Percentiles rank a stretch among this genome's conserved stretches.
These are phyloP conservation scores for Fusarium pseudonygamai DNA, from an alignment of 2,329 filamentous ascomycete genomes.

Conservation along the genomic window DNA sequence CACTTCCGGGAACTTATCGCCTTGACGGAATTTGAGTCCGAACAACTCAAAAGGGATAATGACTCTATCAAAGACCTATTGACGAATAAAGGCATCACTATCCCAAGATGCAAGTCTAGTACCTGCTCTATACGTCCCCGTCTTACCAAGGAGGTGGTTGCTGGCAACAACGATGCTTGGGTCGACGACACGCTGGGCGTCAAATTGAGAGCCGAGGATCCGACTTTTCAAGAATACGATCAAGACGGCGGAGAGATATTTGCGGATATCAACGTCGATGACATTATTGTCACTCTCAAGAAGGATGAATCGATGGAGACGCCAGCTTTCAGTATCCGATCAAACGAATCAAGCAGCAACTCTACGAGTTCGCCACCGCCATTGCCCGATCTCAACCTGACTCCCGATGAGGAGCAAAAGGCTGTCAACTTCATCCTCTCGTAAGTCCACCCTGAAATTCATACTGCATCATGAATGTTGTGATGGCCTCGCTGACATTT, in stretches of 20 bases:
- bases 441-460: slow-evolving; percentile 50
- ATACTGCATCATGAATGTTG: not conserved
- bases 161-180: slow-evolving; percentile 24
- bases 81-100: slow-evolving; percentile 35
- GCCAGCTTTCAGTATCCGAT: slow-evolving; percentile 55
- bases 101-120: slow-evolving; percentile 17
- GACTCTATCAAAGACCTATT: slow-evolving; percentile 52
- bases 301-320: slow-evolving; percentile 53
- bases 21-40: slow-evolving; percentile 52
- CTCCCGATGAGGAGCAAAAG: slow-evolving; percentile 53
- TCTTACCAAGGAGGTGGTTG: not conserved
- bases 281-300: slow-evolving; percentile 53
- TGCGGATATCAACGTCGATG: slow-evolving; percentile 49
- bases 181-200: slow-evolving; percentile 30
- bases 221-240: not conserved
- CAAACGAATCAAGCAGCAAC: slow-evolving; percentile 37
- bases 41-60: slow-evolving; percentile 54
- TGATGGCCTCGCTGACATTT: slow-evolving; percentile 2
- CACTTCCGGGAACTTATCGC: slow-evolving; percentile 59
- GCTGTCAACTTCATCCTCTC: slow-evolving; percentile 64
- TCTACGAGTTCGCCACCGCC: slow-evolving; percentile 27
- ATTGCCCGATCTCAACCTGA: slow-evolving; percentile 43
- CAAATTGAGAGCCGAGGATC: not conserved
- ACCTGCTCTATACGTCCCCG: slow-evolving; percentile 7
- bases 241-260: slow-evolving; percentile 43